Evolutionary conservation across 805 yeast species (phyloP).

Genomic region (Yarrowia hollandica): DNA sequence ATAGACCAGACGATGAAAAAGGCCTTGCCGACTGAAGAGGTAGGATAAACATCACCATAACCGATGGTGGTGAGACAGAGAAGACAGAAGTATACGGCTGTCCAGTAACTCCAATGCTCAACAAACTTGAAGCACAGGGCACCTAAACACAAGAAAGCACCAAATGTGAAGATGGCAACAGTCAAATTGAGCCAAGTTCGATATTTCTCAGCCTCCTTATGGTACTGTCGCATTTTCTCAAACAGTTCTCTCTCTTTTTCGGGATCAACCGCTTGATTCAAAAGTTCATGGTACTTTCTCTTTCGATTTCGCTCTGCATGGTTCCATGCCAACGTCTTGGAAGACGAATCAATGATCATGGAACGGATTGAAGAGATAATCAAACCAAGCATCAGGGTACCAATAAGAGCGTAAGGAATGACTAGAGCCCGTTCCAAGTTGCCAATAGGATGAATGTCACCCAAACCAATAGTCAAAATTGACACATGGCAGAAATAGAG

Average conservation of each 20-base stretch:
- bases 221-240: slow-evolving; percentile 54
- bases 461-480: slow-evolving; percentile 75
- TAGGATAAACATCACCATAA: slow-evolving; percentile 74
- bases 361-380: slow-evolving; percentile 68
- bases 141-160: slow-evolving; percentile 68
- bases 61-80: slow-evolving; percentile 79
- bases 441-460: slow-evolving; percentile 62
- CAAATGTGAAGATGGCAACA: slow-evolving; percentile 48
- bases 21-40: slow-evolving; percentile 61
- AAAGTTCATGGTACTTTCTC: slow-evolving; percentile 38
- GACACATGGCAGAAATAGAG: slow-evolving; percentile 74
- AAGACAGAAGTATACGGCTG: slow-evolving; percentile 72
- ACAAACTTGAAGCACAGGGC: slow-evolving; percentile 59
- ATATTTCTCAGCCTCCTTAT: slow-evolving; percentile 42
- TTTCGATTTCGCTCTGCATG: slow-evolving; percentile 55
- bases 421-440: slow-evolving; percentile 58
- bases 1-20: slow-evolving; percentile 81
- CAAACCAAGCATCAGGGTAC: slow-evolving; percentile 72
- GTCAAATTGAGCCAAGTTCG: slow-evolving; percentile 36
- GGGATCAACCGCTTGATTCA: neutral
- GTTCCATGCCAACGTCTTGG: slow-evolving; percentile 68
- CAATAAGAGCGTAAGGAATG: slow-evolving; percentile 64
- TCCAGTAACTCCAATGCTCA: slow-evolving; percentile 73
- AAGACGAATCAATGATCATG: slow-evolving; percentile 59
- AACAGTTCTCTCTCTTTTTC: slow-evolving; percentile 51